Conservation (phyloP, 331 rosid species). For the Spiraea crenata region DNA sequence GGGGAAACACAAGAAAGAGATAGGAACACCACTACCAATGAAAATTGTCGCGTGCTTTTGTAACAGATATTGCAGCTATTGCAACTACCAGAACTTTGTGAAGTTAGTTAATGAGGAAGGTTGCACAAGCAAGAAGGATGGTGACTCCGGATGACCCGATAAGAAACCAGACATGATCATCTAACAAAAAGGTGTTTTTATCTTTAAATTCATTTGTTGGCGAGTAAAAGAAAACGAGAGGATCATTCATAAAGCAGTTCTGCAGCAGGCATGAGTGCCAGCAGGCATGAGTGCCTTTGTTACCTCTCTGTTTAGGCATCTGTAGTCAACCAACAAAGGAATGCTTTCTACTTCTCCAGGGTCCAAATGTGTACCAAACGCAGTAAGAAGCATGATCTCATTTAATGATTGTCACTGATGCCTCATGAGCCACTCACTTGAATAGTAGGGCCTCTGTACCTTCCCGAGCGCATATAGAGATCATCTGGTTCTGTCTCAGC, state of each 20-base stretch:
- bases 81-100: background rate
- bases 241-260: background rate
- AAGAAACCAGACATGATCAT: background rate
- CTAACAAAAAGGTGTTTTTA: background rate
- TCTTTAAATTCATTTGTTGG: background rate
- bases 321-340: constrained; percentile 1
- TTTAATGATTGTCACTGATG: background rate
- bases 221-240: too few species aligned
- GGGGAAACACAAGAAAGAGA: background rate
- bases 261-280: background rate
- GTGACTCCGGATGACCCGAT: background rate
- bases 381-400: background rate
- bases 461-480: constrained; percentile 74
- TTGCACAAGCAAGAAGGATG: background rate
- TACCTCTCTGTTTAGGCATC: constrained; percentile 1
- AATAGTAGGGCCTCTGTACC: constrained; percentile 75
- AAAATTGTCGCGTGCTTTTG: background rate
- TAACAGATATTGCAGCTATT: background rate
- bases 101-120: background rate
- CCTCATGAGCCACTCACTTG: constrained; percentile 39
- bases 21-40: background rate
- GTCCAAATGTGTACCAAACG: background rate
- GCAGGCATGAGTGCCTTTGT: background rate
- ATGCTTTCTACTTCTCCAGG: background rate
- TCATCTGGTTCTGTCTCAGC: constrained; percentile 61